Conservation (phyloP, 202 grass and related monocot species). For the Alloteropsis angusta region DNA sequence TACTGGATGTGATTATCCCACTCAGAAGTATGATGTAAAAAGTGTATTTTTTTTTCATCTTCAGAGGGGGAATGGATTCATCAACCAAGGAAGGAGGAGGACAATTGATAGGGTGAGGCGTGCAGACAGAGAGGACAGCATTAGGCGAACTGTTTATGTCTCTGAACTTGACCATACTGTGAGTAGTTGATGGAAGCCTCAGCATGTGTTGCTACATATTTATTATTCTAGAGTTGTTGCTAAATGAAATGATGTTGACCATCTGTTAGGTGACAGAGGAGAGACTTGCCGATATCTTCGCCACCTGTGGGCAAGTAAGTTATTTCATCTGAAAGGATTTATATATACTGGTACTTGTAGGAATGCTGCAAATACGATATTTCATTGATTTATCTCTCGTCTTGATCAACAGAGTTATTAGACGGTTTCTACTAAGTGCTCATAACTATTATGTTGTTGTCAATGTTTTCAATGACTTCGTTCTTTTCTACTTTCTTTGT, state of each 20-base stretch:
- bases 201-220: background rate
- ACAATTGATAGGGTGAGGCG: conserved; percentile 42
- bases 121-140: conserved; percentile 76
- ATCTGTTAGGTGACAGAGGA: conserved; percentile 86
- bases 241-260: conserved; percentile 28
- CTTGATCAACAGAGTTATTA: background rate
- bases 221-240: conserved; percentile 9
- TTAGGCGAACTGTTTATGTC: conserved; percentile 87
- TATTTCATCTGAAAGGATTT: conserved; percentile 13
- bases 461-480: background rate
- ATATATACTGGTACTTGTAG: background rate
- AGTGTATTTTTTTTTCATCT: background rate
- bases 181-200: conserved; percentile 37
- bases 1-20: background rate
- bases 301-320: conserved; percentile 81
- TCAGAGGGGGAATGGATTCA: conserved; percentile 55
- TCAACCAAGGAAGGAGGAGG: conserved; percentile 48
- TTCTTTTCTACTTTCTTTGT: background rate
- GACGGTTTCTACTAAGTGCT: background rate
- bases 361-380: background rate
- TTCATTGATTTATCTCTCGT: background rate
- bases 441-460: background rate
- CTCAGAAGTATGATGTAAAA: conserved; percentile 17
- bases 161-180: conserved; percentile 81
- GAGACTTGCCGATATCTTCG: conserved; percentile 88